Base-by-base conservation (phyloP, 768 basidiomycete species). In the Kwoniella heveanensis region DNA sequence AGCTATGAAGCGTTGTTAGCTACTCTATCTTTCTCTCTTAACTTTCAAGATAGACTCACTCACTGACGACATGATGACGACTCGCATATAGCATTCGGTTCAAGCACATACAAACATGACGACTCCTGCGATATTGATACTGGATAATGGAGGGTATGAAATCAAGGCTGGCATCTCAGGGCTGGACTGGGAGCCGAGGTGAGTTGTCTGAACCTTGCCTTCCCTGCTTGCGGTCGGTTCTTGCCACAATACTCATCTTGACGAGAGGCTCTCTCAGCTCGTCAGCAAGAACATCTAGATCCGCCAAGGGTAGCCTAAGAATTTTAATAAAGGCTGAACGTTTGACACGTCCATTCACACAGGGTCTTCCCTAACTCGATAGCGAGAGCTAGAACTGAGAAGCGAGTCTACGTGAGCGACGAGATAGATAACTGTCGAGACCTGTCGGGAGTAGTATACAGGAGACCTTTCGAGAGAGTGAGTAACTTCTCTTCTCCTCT, bases 381-480 rank as follows among this genome's bases (percentile, higher is more conserved):
- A 62, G 85, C 90, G 50, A 85, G 91, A 59, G 91, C 91, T 47
- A 92, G 91, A 78, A 87, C 86, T 25, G 92, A 92, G 82, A 89
- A 87, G 73, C 81, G 82, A 65, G 88, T 88, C 17, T 95, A 91
- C 80, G 85, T 92, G 69, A 92, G 90, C 1, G 91, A 94, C 74
- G 91, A 97, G 76, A 81, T 94, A 59, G 85, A 78, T 21, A 81
- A 81, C 15, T 95, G 93, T 79, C 83, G 81, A 46, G 91, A 96
- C 78, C 89, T 87, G 67, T 87, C 91, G 1, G 87, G 90, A 0
- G 82, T 96, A 65, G 86, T 88, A 62, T 94, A 89, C 77, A 85
- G 92, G 15, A 79, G 92, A 37, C 90, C 94, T 0, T 89, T 94
- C 65, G 94, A 96, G 79, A 88, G 90, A 85, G 94, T 90, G 79